Conservation (phyloP, 176 grass and related monocot species). For the Puya raimondii region DNA sequence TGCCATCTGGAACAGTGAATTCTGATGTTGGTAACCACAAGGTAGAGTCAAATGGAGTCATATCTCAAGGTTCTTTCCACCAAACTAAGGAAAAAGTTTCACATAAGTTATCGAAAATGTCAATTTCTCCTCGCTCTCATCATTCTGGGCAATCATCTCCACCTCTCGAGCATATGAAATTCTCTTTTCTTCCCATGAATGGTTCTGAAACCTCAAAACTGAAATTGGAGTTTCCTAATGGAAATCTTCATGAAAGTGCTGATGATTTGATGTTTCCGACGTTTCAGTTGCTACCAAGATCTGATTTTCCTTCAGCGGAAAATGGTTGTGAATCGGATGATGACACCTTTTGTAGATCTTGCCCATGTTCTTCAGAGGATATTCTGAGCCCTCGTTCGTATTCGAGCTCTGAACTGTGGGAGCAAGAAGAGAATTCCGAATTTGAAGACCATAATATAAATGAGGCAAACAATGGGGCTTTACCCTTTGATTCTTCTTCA, state of each 20-base stretch:
- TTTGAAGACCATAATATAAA: conserved; percentile 14
- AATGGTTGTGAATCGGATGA: conserved; percentile 87
- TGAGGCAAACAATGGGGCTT: conserved; percentile 23
- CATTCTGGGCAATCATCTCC: conserved; percentile 81
- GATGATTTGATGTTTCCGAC: conserved; percentile 63
- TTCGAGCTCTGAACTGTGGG: conserved; percentile 96
- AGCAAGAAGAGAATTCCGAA: conserved; percentile 48
- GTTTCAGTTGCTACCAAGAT: conserved; percentile 61
- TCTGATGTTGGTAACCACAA: conserved; percentile 25
- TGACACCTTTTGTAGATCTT: conserved; percentile 94
- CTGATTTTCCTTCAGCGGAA: conserved; percentile 31
- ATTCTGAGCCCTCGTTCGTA: conserved; percentile 57
- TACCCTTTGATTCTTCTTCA: conserved; percentile 24
- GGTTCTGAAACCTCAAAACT: conserved; percentile 52
- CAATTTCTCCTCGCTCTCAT: conserved; percentile 32
- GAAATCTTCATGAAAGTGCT: conserved; percentile 37
- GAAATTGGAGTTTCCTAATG: conserved; percentile 48
- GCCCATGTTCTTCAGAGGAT: conserved; percentile 86
- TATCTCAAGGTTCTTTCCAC: conserved; percentile 21
- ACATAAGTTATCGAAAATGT: conserved; percentile 30
- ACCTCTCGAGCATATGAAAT: conserved; percentile 92
- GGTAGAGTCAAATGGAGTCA: conserved; percentile 18
- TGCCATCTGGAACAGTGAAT: conserved; percentile 31
- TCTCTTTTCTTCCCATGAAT: conserved; percentile 77
- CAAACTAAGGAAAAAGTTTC: conserved; percentile 35